Percentiles rank a stretch among this genome's conserved stretches.
Evolutionary conservation across 805 yeast species (phyloP).

Genomic region (Hyphopichia homilentoma): DNA sequence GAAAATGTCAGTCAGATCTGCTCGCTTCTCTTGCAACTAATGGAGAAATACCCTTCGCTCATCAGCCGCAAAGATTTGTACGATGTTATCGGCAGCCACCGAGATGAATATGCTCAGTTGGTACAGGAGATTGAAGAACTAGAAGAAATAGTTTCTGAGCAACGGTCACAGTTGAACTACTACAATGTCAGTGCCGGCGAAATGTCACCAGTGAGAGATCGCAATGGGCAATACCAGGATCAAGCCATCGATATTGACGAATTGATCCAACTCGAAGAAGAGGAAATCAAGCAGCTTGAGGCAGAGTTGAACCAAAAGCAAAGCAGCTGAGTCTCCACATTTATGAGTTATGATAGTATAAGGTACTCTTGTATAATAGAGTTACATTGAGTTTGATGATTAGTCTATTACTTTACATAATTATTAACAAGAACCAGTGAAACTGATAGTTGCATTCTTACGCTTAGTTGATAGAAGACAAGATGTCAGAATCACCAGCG

Average conservation of each 20-base stretch:
- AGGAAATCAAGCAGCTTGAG: slow-evolving; percentile 43
- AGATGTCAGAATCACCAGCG: slow-evolving; percentile 99
- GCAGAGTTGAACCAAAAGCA: slow-evolving; percentile 25
- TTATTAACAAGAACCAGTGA: background rate
- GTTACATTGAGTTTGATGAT: too few species aligned
- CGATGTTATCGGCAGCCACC: slow-evolving; percentile 33
- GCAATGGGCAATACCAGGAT: slow-evolving; percentile 8
- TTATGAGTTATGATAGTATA: too few species aligned
- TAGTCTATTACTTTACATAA: slow-evolving; percentile 10
- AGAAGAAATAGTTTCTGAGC: slow-evolving; percentile 41
- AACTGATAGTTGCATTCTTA: background rate
- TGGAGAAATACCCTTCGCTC: slow-evolving; percentile 21
- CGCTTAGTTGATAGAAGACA: slow-evolving; percentile 49
- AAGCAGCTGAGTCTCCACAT: slow-evolving; percentile 5
- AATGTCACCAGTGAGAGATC: slow-evolving; percentile 4
- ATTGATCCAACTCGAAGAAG: slow-evolving; percentile 42
- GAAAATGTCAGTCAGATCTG: slow-evolving; percentile 43
- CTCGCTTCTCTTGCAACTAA: slow-evolving; percentile 34
- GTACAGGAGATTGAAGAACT: slow-evolving; percentile 38
- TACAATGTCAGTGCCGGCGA: slow-evolving; percentile 17
- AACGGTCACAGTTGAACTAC: slow-evolving; percentile 34
- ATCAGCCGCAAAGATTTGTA: slow-evolving; percentile 13
- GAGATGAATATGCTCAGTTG: slow-evolving; percentile 32
- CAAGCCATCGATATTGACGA: slow-evolving; percentile 29
- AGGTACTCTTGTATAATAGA: too few species aligned